Conservation (phyloP, 2,329 filamentous ascomycete species). For the Xylaria sp. region DNA sequence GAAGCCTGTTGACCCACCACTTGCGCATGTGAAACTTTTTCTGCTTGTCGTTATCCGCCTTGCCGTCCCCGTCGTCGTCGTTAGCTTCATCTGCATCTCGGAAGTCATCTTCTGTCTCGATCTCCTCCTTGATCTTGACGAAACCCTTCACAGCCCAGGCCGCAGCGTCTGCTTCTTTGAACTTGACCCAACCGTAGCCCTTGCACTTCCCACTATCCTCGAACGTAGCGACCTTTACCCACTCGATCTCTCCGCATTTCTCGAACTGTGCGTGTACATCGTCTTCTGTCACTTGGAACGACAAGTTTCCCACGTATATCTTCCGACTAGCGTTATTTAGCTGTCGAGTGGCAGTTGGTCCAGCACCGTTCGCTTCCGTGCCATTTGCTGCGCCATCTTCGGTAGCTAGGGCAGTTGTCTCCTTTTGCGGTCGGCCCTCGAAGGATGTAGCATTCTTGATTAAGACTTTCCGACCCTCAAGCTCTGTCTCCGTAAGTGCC, state of each 20-base stretch:
- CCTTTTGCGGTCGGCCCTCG: slow-evolving; percentile 82
- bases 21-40: slow-evolving; percentile 66
- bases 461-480: slow-evolving; percentile 78
- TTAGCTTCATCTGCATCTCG: slow-evolving; percentile 44
- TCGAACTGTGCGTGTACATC: slow-evolving; percentile 80
- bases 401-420: slow-evolving; percentile 36
- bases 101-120: slow-evolving; percentile 68
- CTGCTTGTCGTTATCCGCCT: slow-evolving; percentile 50
- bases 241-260: slow-evolving; percentile 81
- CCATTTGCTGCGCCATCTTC: slow-evolving; percentile 42
- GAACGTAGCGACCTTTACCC: slow-evolving; percentile 90
- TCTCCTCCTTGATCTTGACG: slow-evolving; percentile 69
- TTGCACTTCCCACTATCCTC: slow-evolving; percentile 98
- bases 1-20: slow-evolving; percentile 86
- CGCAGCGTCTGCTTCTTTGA: slow-evolving; percentile 77
- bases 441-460: slow-evolving; percentile 94
- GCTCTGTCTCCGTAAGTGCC: slow-evolving; percentile 81
- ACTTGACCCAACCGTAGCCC: slow-evolving; percentile 94
- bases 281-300: slow-evolving; percentile 82
- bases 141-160: slow-evolving; percentile 81
- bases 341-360: slow-evolving; percentile 39
- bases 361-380: slow-evolving; percentile 32
- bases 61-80: slow-evolving; percentile 50
- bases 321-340: slow-evolving; percentile 69
- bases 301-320: slow-evolving; percentile 90